phyloP scores from a whole-genome alignment of 768 basidiomycete species.

The Amanita inopinata region DNA sequence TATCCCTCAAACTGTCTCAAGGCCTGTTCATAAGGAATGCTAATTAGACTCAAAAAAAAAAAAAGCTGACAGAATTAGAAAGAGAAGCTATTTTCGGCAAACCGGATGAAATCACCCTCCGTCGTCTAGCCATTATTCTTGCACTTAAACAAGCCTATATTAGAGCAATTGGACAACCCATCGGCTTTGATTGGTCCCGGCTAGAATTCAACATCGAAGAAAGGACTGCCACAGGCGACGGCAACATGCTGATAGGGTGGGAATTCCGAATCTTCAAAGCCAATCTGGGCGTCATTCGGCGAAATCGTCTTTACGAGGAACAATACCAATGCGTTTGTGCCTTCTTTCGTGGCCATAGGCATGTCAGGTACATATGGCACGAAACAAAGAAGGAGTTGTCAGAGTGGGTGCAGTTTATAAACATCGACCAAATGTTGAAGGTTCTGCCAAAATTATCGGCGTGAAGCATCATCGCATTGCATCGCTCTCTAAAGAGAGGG shows the following conservation, averaged over 20 bases:
- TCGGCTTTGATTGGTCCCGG: constrained; percentile 73
- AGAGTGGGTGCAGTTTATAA: constrained; percentile 79
- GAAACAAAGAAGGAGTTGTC: constrained; percentile 57
- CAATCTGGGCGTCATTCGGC: constrained; percentile 57
- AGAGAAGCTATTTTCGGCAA: constrained; percentile 27
- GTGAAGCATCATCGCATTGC: too few relatives aligned
- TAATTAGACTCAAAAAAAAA: too few relatives aligned
- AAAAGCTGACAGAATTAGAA: constrained; percentile 33
- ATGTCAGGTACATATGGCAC: constrained; percentile 66
- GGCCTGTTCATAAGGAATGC: too few relatives aligned
- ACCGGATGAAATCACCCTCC: constrained; percentile 56
- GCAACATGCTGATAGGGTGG: constrained; percentile 66
- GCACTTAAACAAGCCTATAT: constrained; percentile 77
- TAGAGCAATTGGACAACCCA: constrained; percentile 73
- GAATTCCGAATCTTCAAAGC: constrained; percentile 78
- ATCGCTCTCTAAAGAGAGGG: too few relatives aligned
- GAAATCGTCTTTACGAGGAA: constrained; percentile 48
- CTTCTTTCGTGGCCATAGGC: constrained; percentile 59
- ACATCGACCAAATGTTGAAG: constrained; percentile 73
- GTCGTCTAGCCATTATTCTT: constrained; percentile 68
- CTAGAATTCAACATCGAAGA: constrained; percentile 72
- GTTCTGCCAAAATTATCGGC: constrained; percentile 69
- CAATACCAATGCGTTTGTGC: constrained; percentile 70
- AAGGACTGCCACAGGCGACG: constrained; percentile 55
- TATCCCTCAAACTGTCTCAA: constrained; percentile 21